A percentile compares a stretch with the other conserved stretches of the same genome.
phyloP scores from a whole-genome alignment of 345 rosid genomes.

The Citrus sp. region DNA sequence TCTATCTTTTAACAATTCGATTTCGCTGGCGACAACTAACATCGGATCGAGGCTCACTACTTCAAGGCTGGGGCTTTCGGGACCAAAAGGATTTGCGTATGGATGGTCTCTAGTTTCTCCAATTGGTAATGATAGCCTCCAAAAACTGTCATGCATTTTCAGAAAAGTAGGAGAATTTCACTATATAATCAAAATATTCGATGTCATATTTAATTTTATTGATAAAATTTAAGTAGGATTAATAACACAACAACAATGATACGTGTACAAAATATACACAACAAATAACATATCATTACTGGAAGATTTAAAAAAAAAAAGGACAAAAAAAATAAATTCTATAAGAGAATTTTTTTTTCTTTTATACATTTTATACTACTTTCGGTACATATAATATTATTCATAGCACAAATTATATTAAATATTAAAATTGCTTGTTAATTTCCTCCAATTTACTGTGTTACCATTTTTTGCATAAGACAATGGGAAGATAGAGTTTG shows the following conservation, averaged over 20 bases:
- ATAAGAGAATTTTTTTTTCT: too few relatives aligned
- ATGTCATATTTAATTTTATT: neutral
- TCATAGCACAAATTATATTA: neutral
- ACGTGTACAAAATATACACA: too few relatives aligned
- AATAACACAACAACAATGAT: too few relatives aligned
- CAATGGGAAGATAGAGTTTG: slow-evolving; percentile 24
- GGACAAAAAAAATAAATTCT: too few relatives aligned
- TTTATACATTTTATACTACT: neutral
- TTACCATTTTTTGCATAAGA: neutral
- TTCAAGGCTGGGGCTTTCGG: slow-evolving; percentile 48
- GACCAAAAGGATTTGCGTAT: slow-evolving; percentile 76
- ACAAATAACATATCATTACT: too few relatives aligned
- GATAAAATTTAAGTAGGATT: neutral
- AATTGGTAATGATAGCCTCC: slow-evolving; percentile 75
- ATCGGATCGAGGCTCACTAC: slow-evolving; percentile 45
- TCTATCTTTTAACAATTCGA: slow-evolving; percentile 68
- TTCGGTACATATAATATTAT: neutral
- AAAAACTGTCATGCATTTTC: slow-evolving; percentile 43
- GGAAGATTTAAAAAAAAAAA: too few relatives aligned
- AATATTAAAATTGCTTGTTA: neutral
- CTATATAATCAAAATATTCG: too few relatives aligned
- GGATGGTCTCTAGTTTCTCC: slow-evolving; percentile 76
- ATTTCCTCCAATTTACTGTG: neutral
- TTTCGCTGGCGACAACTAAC: slow-evolving; percentile 57
- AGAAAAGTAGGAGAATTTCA: neutral